phyloP scores from a whole-genome alignment of 2,329 filamentous ascomycete species.

The Ceratocystis alfenasii region DNA sequence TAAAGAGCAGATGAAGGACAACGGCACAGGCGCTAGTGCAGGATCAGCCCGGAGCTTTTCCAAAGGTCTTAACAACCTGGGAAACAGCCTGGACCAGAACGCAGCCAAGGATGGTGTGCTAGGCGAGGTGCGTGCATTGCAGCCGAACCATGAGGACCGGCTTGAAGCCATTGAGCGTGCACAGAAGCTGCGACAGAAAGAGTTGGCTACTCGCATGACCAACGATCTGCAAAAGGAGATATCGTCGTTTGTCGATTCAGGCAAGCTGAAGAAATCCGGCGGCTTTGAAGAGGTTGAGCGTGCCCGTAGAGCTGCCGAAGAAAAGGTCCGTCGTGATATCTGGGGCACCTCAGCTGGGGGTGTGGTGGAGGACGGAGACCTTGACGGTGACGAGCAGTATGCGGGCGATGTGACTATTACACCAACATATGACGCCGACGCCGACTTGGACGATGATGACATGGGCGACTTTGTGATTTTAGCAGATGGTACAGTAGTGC shows the following conservation, averaged over 20 bases:
- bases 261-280: constrained; percentile 88
- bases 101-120: constrained; percentile 84
- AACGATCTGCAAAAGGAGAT: constrained; percentile 77
- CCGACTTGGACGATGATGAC: constrained; percentile 16
- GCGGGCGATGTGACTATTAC: constrained; percentile 13
- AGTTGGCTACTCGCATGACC: constrained; percentile 64
- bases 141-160: constrained; percentile 86
- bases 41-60: constrained; percentile 45
- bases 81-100: constrained; percentile 53
- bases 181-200: constrained; percentile 79
- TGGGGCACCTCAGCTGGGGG: constrained; percentile 43
- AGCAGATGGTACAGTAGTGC: constrained; percentile 21
- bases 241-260: constrained; percentile 71
- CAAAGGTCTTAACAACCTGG: constrained; percentile 41
- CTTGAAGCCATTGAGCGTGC: constrained; percentile 96
- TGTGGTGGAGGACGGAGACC: constrained; percentile 31
- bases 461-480: constrained; percentile 22
- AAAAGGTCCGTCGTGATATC: constrained; percentile 69
- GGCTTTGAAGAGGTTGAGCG: constrained; percentile 91
- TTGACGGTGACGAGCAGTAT: constrained; percentile 24
- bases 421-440: constrained; percentile 9
- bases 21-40: constrained; percentile 40
- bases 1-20: constrained; percentile 88
- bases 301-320: constrained; percentile 71
- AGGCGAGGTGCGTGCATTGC: constrained; percentile 82